These are phyloP conservation scores for Echites panduratus DNA, from an alignment of 257 asterid genomes.

Conservation along the genomic window DNA sequence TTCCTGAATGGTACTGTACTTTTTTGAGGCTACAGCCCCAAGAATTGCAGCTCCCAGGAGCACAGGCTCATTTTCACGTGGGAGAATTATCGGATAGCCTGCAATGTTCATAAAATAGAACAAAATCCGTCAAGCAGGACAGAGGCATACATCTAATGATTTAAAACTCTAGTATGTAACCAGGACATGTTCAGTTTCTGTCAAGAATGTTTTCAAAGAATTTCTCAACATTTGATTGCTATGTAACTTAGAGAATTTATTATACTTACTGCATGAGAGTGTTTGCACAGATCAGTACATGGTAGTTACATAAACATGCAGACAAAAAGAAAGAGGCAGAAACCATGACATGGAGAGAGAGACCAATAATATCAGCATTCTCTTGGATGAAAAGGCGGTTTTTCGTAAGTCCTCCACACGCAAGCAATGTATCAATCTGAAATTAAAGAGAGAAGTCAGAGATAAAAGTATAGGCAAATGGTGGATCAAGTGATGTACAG, in stretches of 20 bases:
- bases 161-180: not conserved
- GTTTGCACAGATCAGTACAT: not conserved
- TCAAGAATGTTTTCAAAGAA: not conserved
- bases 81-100: slow-evolving; percentile 87
- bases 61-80: slow-evolving; percentile 88
- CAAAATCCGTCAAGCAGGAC: slow-evolving; percentile 5
- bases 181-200: not conserved
- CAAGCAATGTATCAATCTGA: slow-evolving; percentile 89
- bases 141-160: too few species aligned
- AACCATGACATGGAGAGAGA: slow-evolving; percentile 23
- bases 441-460: slow-evolving; percentile 19
- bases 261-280: not conserved
- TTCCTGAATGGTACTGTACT: slow-evolving; percentile 51
- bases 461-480: not conserved
- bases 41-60: slow-evolving; percentile 95
- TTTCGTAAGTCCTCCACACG: slow-evolving; percentile 91
- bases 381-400: slow-evolving; percentile 79
- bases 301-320: not conserved
- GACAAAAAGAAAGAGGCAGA: not conserved
- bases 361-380: slow-evolving; percentile 89
- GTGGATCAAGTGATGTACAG: too few species aligned
- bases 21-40: slow-evolving; percentile 96
- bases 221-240: not conserved
- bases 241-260: too few species aligned
- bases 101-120: slow-evolving; percentile 20